These are phyloP conservation scores for Tulasnella sp. DNA, from an alignment of 768 basidiomycete genomes.

Conservation along the genomic window DNA sequence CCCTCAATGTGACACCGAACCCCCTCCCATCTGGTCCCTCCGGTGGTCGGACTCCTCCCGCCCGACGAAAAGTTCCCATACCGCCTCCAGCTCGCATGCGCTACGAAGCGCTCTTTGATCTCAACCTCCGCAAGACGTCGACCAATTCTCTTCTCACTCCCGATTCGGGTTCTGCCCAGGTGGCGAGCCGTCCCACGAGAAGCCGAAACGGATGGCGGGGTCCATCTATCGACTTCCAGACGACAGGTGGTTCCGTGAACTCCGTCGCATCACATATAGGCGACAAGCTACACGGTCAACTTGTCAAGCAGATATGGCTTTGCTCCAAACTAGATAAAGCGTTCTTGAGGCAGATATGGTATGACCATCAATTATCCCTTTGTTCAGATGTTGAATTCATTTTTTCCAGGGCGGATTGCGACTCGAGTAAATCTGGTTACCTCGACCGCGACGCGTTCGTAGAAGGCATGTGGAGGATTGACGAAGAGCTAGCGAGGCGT, in stretches of 20 bases:
- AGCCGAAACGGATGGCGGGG: constrained; percentile 54
- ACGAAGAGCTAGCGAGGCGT: constrained; percentile 71
- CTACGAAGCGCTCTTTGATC: constrained; percentile 54
- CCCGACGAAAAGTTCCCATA: constrained; percentile 41
- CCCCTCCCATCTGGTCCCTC: too few relatives aligned
- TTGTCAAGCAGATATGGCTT: constrained; percentile 51
- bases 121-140: constrained; percentile 28
- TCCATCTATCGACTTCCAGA: constrained; percentile 53
- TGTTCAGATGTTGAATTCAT: not conserved
- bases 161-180: too few relatives aligned
- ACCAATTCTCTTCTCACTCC: too few relatives aligned
- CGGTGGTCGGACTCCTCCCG: too few relatives aligned
- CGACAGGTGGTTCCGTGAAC: constrained; percentile 30
- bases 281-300: constrained; percentile 39
- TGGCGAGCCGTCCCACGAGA: not conserved
- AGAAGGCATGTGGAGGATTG: constrained; percentile 76
- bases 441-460: constrained; percentile 56
- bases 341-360: constrained; percentile 58
- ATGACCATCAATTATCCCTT: too few relatives aligned
- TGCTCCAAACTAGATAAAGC: constrained; percentile 42
- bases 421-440: constrained; percentile 40
- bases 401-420: constrained; percentile 52
- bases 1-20: not conserved
- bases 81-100: constrained; percentile 50
- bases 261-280: constrained; percentile 20